phyloP scores from a whole-genome alignment of 1,139 yeast genomes.

The Eremothecium cymbalariae region DNA sequence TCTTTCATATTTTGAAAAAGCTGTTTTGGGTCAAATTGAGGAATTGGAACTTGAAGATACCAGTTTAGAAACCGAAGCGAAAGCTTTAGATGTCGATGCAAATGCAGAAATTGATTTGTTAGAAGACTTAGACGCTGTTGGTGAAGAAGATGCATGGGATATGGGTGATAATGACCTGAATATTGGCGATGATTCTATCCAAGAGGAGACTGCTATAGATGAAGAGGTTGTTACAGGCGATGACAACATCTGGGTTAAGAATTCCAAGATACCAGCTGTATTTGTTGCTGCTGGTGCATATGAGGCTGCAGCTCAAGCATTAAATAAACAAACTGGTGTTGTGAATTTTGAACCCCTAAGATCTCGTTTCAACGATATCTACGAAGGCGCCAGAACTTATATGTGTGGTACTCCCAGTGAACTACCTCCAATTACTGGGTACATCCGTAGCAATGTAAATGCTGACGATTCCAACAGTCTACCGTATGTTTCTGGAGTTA shows the following conservation, averaged over 20 bases:
- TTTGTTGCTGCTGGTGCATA: constrained; percentile 95
- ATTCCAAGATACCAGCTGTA: constrained; percentile 84
- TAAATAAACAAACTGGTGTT: constrained; percentile 83
- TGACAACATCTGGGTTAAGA: constrained; percentile 66
- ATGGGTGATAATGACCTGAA: constrained; percentile 56
- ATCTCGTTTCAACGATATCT: constrained; percentile 72
- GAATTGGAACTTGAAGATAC: constrained; percentile 39
- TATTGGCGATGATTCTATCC: constrained; percentile 56
- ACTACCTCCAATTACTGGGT: constrained; percentile 61
- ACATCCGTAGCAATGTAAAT: constrained; percentile 59
- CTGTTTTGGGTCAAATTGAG: constrained; percentile 71
- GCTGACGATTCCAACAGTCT: constrained; percentile 41
- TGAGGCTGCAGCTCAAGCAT: constrained; percentile 88
- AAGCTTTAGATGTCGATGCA: constrained; percentile 10
- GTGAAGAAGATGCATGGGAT: constrained; percentile 54
- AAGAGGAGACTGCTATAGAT: constrained; percentile 40
- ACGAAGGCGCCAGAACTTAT: constrained; percentile 67
- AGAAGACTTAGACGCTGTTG: constrained; percentile 38
- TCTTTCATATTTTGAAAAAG: constrained; percentile 76
- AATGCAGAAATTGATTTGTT: constrained; percentile 27
- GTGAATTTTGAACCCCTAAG: constrained; percentile 82
- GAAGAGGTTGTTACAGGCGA: constrained; percentile 36
- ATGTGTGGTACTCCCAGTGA: constrained; percentile 66
- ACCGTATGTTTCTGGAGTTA: constrained; percentile 73
- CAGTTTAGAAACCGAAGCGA: constrained; percentile 24